Base-by-base conservation (phyloP, 1,284 basidiomycete species). In the Ustilago trichophora region DNA sequence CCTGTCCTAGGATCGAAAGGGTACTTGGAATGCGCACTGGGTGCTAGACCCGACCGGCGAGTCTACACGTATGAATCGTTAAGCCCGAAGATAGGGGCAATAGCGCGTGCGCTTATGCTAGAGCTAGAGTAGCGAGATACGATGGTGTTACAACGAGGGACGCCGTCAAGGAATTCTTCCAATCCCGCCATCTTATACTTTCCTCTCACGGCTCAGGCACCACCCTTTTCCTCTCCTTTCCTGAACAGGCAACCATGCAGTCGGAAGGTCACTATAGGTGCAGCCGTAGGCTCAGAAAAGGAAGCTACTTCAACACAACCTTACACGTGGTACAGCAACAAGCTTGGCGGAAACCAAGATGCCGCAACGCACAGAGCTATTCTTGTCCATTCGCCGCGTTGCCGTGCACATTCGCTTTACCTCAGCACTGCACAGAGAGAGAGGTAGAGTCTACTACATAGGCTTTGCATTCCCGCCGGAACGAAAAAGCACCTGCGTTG, bases 21-120 rank as follows among this genome's bases (percentile, higher is more conserved):
- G n/a, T n/a, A n/a, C n/a, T n/a, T n/a, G 16, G 25, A 16, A n/a
- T 34, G 32, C 15, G 15, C n/a, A 10, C 15, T 15, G 12, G 19
- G 16, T 19, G 25, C 24, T 47, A 21, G 16, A 32, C 59, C 51
- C 59, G 48, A 48, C 52, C 53, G 11, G 59, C 59, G 59, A 63
- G 52, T n/a, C 15, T 44, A 27, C 33, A 6, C 12, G 15, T 33
- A 15, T 25, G 11, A 13, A n/a, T n/a, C n/a, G n/a, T n/a, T n/a
- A n/a, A n/a, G n/a, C n/a, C n/a, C n/a, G n/a, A n/a, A n/a, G n/a
- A n/a, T n/a, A n/a, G n/a, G n/a, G n/a, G n/a, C n/a, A n/a, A n/a
- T n/a, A n/a, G n/a, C n/a, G n/a, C n/a, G n/a, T 34, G 33, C 37
- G 29, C 37, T 25, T 25, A 31, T 26, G 19, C 21, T n/a, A 16